Base-by-base conservation (phyloP, 768 basidiomycete species). In the Naganishia friedmannii region DNA sequence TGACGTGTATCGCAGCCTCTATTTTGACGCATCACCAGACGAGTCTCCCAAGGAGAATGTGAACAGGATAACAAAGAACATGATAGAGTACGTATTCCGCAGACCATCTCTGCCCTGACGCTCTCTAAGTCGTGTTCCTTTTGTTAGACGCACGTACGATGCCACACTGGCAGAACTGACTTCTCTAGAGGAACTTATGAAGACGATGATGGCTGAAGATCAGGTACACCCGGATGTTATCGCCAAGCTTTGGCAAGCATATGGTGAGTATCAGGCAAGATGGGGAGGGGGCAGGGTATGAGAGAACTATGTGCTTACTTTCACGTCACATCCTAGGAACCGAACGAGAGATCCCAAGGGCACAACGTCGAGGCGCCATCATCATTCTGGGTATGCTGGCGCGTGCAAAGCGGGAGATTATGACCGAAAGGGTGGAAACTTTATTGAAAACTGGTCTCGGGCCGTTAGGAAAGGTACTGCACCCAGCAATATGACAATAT, bases 371-470 rank as follows among this genome's bases (percentile, higher is more conserved):
- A 53, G 96, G 94, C 0, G 91, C 95, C 0, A 93, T 98, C 74
- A 93, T 94, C 76, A 89, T 97, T 65, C 85, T 99, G n/a, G 92
- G 95, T 48, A 98, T 99, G 95, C 83, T 98, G 29, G 95, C 93
- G 2, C 81, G 94, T 7, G 92, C 95, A 0, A 90, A 87, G 76
- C 83, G 86, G 19, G 87, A 87, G 68, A 86, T 91, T 46, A 89
- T 97, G 8, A 85, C 85, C 0, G 92, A 97, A 73, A 87, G 88
- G 56, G 88, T 94, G 0, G 95, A 97, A 37, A 83, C 86, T 9
- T 85, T 99, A 77, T 85, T 98, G 45, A 90, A 86, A 80, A 87
- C 95, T 42, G 95, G 96, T 13, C 81, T 99, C 2, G 95, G 93
- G 1, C 85, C 86, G 15, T 82, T 88, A 3, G 95, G 94, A 39